Base-by-base conservation (phyloP, 2,329 filamentous ascomycete species). In the Botrytis hyacinthi region DNA sequence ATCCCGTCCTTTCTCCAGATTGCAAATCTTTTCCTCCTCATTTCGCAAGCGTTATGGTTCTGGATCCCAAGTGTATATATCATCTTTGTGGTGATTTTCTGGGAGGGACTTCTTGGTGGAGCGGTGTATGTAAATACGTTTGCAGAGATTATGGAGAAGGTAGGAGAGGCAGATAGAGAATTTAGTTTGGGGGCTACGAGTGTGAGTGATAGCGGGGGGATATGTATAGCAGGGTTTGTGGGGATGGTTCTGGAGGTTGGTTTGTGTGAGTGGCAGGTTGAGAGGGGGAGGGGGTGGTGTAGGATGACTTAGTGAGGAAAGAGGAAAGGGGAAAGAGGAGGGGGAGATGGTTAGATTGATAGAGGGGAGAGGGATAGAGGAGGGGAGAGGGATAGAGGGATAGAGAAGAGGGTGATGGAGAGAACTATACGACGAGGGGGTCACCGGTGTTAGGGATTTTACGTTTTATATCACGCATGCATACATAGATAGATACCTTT, bases 41-140 rank as follows among this genome's bases (percentile, higher is more conserved):
- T 90, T 0, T 81, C 91, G 0, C 95, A 99, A 77, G 91, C 94
- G 0, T 80, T 98, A 76, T 90, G 91, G 80, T 87, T 92, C 80
- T 97, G 96, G 80, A 88, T 98, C 26, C 95, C 95, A 0, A 93
- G 85, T 40, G 92, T 98, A 37, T 98, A 94, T 80, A 78, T 97
- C n/a, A 85, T 98, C 1, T 98, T 97, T 79, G 74, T 88, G 35
- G 85, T 98, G 74, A 86, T 98, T 32, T 96, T 98, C 80, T 98
- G 95, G 95, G 96, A 98, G 81, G 96, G 96, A 0, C 82, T 98
- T 20, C 85, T 99, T 0, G 96, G 96, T 0, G 96, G 96, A 0
- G 86, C 94, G 5, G 96, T 98, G 0, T 99, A 99, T 79, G 95
- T 98, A 74, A 97, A 95, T 79, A 97, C 95, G 0, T 99, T 98